Base-by-base conservation (phyloP, 176 grass and related monocot genomes). In the Poa pratensis region DNA sequence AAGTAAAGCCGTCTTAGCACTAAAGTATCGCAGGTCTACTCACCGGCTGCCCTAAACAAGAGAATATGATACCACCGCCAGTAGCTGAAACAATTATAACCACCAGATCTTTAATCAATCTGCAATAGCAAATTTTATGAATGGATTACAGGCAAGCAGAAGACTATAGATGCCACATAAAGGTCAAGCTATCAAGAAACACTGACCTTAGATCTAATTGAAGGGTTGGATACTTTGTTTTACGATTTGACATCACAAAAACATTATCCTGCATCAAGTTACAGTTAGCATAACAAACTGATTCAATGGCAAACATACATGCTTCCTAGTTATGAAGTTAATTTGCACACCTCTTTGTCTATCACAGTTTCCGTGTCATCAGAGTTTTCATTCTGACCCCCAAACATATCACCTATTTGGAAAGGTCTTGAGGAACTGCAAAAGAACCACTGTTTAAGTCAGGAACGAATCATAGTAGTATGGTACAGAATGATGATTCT, bases 191-290 rank as follows among this genome's bases (percentile, higher is more conserved):
- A 91, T 77, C 53, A 79, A 76, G 18, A 50, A 61, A 39, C 84
- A 73, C 16, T 80, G 30, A 99, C 96, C 90, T 90, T 86, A 96
- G 55, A 82, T 99, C 96, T 77, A 99, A 83, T 85, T 99, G 96
- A 88, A 99, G 96, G 76, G 94, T 84, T 50, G 96, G 96, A 75
- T 89, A 99, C 84, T 99, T 99, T 87, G 91, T 84, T 94, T 99
- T 99, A 77, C 91, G 96, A 78, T 99, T 99, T 17, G 96, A 99
- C 96, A 99, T 99, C 86, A 99, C 96, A 94, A 94, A 99, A 43
- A 94, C 94, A 96, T 99, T 99, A 78, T 99, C 91, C 96, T 99
- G 75, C 18, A 84, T n/a, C 65, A 84, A 84, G 57, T 59, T 57
- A 77, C 0, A 73, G 73, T 86, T 54, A 66, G 16, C 27, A 82